Conservation (phyloP, 2,329 filamentous ascomycete species). For the Penicillium sp. region DNA sequence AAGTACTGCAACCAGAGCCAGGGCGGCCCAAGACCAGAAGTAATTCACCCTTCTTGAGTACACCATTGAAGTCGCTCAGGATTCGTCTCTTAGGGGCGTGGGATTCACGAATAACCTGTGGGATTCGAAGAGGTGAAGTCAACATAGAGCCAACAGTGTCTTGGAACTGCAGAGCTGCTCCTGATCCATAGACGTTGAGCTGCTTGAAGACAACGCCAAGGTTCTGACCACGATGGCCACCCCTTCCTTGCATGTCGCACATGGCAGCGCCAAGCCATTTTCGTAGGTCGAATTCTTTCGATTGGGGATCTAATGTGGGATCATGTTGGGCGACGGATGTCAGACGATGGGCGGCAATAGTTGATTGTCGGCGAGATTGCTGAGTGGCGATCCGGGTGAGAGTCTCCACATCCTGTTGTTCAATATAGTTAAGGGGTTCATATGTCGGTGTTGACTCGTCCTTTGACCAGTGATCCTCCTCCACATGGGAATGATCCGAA, state of each 20-base stretch:
- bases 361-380: constrained; percentile 23
- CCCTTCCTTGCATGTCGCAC: constrained; percentile 13
- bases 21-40: constrained; percentile 55
- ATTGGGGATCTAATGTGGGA: constrained; percentile 21
- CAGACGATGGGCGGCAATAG: constrained; percentile 8
- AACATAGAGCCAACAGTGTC: constrained; percentile 25
- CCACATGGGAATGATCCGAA: neutral
- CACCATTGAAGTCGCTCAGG: constrained; percentile 62
- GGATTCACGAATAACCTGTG: constrained; percentile 19
- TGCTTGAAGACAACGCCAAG: constrained; percentile 29
- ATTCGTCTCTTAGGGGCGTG: constrained; percentile 49
- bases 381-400: constrained; percentile 27
- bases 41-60: constrained; percentile 58
- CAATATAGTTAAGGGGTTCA: constrained; percentile 18
- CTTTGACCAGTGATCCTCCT: constrained; percentile 1
- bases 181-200: constrained; percentile 30
- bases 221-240: constrained; percentile 11
- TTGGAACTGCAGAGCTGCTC: constrained; percentile 31
- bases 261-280: constrained; percentile 26
- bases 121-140: constrained; percentile 23
- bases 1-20: constrained; percentile 68
- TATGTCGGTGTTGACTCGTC: constrained; percentile 3
- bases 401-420: constrained; percentile 21
- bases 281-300: constrained; percentile 19
- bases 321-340: constrained; percentile 20